These are phyloP conservation scores for Buddleja alternifolia DNA, from an alignment of 257 asterid species.

Conservation along the genomic window DNA sequence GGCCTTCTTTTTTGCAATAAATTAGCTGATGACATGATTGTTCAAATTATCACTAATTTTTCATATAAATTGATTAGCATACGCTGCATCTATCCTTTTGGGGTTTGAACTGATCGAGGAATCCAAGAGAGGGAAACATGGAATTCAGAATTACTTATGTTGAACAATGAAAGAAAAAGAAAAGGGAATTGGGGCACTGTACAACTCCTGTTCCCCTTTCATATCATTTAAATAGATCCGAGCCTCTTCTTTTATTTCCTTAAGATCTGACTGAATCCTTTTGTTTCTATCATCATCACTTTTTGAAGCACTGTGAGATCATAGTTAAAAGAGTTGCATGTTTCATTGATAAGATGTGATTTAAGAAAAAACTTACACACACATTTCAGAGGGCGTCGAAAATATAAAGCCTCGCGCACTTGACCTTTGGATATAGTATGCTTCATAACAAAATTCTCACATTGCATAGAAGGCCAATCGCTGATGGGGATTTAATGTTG, in stretches of 20 bases:
- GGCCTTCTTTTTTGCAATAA: slow-evolving; percentile 8
- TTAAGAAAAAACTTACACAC: not conserved
- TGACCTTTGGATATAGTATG: not conserved
- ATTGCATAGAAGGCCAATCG: not conserved
- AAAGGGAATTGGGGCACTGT: not conserved
- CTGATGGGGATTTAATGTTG: not conserved
- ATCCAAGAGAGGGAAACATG: not conserved
- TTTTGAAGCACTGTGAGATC: not conserved
- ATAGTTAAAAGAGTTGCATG: not conserved
- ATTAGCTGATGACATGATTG: slow-evolving; percentile 1
- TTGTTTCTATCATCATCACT: too few species aligned
- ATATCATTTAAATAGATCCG: not conserved
- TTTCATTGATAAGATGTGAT: not conserved
- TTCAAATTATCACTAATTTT: not conserved
- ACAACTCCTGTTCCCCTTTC: not conserved
- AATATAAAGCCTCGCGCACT: not conserved
- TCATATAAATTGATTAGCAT: slow-evolving; percentile 6
- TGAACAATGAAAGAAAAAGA: slow-evolving; percentile 13
- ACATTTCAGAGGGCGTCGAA: not conserved
- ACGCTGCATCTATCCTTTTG: slow-evolving; percentile 9
- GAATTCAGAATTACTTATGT: not conserved
- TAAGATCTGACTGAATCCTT: not conserved
- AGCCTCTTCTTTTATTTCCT: slow-evolving; percentile 3
- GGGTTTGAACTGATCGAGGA: slow-evolving; percentile 5
- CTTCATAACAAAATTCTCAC: not conserved